Base-by-base conservation (phyloP, 306 rosid species). In the Psophocarpus tetragonolobus region DNA sequence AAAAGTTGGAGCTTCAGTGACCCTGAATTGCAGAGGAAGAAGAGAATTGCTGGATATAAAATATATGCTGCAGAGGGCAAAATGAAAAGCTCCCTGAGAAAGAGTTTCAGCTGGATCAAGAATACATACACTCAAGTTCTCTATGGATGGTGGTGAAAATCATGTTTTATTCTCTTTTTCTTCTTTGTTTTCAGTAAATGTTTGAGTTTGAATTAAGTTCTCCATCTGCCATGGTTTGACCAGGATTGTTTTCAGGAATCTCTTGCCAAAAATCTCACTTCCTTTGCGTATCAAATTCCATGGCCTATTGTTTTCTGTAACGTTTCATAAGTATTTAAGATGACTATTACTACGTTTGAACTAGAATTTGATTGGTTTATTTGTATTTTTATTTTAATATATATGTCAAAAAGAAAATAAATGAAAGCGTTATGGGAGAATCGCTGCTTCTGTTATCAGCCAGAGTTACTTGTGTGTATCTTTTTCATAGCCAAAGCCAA, bases 1-100 rank as follows among this genome's bases (percentile, higher is more conserved):
- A 92, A 85, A 72, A 86, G 47, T 68, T 92, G 98, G 98, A 87
- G 89, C 68, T 89, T 92, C 5, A 82, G 24, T 84, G 98, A 94
- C 12, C 93, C 97, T 13, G 97, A 94, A 29, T 80, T 94, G 89
- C 97, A 90, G 79, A 94, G 98, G 84, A 94, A 94, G 84, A 94
- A 89, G 69, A 87, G 98, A 73, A 91, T 94, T 18, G 98, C 94
- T 61, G 90, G 98, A 1, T 94, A 94, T 56, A 94, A 94, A 76
- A 87, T 91, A n/a, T 94, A 94, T 70, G 30, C 89, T 58, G 93
- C 89, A 9, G 97, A 94, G 61, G 97, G 91, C 18, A 94, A 88
- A 84, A 90, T 94, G 97, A 94, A 94, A 78, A 97, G 97, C 20
- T 90, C 97, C 38, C 64, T 91, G 1, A 86, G 87, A 47, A 94